Evolutionary conservation across 2,329 filamentous ascomycete genomes (phyloP).

Genomic region (Tympanopsis confertula): DNA sequence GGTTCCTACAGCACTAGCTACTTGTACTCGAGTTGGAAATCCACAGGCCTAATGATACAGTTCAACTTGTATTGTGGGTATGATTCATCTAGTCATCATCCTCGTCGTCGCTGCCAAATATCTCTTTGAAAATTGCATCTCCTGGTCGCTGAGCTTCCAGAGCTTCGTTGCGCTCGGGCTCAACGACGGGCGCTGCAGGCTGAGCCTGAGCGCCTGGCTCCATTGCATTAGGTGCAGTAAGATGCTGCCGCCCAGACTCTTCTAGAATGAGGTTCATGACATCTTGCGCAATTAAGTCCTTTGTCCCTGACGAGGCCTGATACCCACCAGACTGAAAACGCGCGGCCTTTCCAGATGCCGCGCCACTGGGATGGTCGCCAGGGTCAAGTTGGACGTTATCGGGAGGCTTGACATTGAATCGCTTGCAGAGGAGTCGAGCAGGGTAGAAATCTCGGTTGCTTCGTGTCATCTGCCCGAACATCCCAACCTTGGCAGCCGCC

Average conservation of each 20-base stretch:
- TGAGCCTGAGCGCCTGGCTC: constrained; percentile 7
- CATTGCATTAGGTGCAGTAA: constrained; percentile 5
- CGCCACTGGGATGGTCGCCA: constrained; percentile 13
- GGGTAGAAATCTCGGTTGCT: constrained; percentile 64
- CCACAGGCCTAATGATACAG: too few relatives aligned
- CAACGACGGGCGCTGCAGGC: constrained; percentile 27
- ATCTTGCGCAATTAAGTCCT: constrained; percentile 5
- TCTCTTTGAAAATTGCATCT: constrained; percentile 77
- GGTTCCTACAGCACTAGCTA: too few relatives aligned
- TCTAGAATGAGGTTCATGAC: constrained; percentile 8
- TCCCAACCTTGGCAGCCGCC: constrained; percentile 76
- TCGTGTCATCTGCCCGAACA: constrained; percentile 86
- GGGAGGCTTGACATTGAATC: constrained; percentile 78
- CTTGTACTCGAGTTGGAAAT: too few relatives aligned
- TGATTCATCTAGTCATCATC: constrained; percentile 10
- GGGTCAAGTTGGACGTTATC: constrained; percentile 50
- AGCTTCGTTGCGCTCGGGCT: constrained; percentile 68
- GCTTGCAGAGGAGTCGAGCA: constrained; percentile 77
- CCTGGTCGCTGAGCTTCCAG: constrained; percentile 64
- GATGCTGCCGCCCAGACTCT: constrained; percentile 6
- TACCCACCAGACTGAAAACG: constrained; percentile 6
- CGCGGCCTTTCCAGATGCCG: neutral
- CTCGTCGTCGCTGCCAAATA: constrained; percentile 75
- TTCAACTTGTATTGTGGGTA: too few relatives aligned
- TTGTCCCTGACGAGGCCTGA: constrained; percentile 8